Evolutionary conservation across 495 filamentous ascomycete genomes (phyloP).

Genomic region (Hypoxylon cercidicola): DNA sequence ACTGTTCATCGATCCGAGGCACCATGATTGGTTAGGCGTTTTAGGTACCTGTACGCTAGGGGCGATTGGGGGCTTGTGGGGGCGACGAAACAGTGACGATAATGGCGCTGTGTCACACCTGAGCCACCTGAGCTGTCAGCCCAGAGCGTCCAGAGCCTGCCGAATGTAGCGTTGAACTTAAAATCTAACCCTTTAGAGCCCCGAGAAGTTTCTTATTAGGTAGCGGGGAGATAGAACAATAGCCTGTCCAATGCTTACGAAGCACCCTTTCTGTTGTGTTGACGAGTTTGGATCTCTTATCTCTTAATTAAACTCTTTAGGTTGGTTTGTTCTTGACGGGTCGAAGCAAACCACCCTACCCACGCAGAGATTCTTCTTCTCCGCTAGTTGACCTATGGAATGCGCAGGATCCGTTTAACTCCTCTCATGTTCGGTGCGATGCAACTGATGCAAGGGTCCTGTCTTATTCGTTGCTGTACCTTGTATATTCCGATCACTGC

Average conservation of each 20-base stretch:
- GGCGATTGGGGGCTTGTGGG: neutral
- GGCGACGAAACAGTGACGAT: conserved; percentile 16
- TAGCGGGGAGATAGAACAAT: too few relatives aligned
- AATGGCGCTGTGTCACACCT: conserved; percentile 27
- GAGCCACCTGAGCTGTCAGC: too few relatives aligned
- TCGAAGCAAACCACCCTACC: neutral
- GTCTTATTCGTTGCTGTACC: conserved; percentile 1
- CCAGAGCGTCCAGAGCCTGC: too few relatives aligned
- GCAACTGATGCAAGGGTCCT: conserved; percentile 1
- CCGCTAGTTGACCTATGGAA: conserved; percentile 20
- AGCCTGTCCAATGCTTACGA: too few relatives aligned
- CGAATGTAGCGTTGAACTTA: too few relatives aligned
- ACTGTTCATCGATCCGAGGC: conserved; percentile 46
- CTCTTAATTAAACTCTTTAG: conserved; percentile 12
- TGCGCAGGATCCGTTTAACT: conserved; percentile 14
- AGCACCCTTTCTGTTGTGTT: conserved; percentile 7
- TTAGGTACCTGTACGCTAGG: neutral
- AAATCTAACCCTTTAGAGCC: conserved; percentile 18
- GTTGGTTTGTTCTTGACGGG: conserved; percentile 1
- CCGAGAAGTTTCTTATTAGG: neutral
- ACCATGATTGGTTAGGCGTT: conserved; percentile 45
- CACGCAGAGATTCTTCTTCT: conserved; percentile 8
- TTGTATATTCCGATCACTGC: neutral
- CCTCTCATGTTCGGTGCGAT: conserved; percentile 28
- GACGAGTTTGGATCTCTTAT: conserved; percentile 12